Base-by-base conservation (phyloP, 352 stramenopile species). In the Phytophthora uliginosa region DNA sequence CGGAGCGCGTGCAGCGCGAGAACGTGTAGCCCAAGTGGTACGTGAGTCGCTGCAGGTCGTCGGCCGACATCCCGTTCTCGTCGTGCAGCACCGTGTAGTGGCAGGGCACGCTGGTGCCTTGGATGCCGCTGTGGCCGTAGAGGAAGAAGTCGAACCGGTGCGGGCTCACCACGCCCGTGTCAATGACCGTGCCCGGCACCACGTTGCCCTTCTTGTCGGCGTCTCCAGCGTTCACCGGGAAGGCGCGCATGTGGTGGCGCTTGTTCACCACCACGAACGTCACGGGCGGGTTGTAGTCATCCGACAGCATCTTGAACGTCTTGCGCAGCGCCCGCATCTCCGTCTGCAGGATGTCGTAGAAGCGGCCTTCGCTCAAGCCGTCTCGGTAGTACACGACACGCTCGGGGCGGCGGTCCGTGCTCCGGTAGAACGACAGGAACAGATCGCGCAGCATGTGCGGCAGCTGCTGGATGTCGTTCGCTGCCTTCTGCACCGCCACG, bases 191-290 rank as follows among this genome's bases (percentile, higher is more conserved):
- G 3, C 86, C 86, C 4, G 84, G 78, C 28, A 86, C 76, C 28
- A 92, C 80, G 36, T 94, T 94, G 24, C 85, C 86, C 20, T 85
- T 93, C 42, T 74, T 72, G 64, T 95, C 88, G 0, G 59, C 74
- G 24, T 91, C 71, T 8, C 48, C 57, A 7, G 59, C 9, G 36
- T 79, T 79, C 3, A 71, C 47, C 0, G 78, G 63, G 59, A 95
- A 97, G 5, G 94, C 66, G 0, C 91, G 81, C 55, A 87, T 94
- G 76, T 96, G 85, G 78, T 97, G 91, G 22, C 91, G 88, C 78
- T 97, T 97, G 71, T 96, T 89, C 20, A 95, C 88, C 15, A 96
- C 69, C 22, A 97, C 81, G 66, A 97, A 96, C 33, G 91, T 96
- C 70, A 97, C 91, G 18, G 77, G 71, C 13, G 91, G 91, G 4